phyloP scores from a whole-genome alignment of 1,284 basidiomycete species.

The Papiliotrema flavescens region DNA sequence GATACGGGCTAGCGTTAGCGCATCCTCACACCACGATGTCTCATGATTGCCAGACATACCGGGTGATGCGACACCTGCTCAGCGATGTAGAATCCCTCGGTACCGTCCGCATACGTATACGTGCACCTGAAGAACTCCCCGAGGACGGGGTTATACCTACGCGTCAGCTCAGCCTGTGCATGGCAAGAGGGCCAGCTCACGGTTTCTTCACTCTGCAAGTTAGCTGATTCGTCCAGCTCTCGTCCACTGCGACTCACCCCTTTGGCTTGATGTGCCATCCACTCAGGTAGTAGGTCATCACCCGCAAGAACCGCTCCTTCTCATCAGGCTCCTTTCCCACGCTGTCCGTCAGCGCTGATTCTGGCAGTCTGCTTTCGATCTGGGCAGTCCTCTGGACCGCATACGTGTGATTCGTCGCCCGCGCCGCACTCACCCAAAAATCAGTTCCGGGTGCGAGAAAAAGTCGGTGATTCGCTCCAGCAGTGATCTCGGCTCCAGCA shows the following conservation, averaged over 20 bases:
- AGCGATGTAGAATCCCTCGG: slow-evolving; percentile 92
- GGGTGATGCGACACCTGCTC: slow-evolving; percentile 69
- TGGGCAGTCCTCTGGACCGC: background rate
- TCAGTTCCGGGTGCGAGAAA: slow-evolving; percentile 96
- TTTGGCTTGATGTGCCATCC: slow-evolving; percentile 99
- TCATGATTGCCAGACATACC: slow-evolving; percentile 21
- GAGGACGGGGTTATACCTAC: slow-evolving; percentile 90
- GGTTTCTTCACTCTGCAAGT: slow-evolving; percentile 82
- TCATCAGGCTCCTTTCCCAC: slow-evolving; percentile 57
- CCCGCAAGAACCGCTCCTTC: slow-evolving; percentile 86
- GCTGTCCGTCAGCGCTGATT: slow-evolving; percentile 11
- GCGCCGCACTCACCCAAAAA: slow-evolving; percentile 57
- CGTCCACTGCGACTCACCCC: slow-evolving; percentile 52
- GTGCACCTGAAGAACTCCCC: slow-evolving; percentile 97
- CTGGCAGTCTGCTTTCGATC: background rate
- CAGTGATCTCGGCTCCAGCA: slow-evolving; percentile 83
- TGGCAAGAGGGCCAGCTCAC: slow-evolving; percentile 52
- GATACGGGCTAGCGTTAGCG: slow-evolving; percentile 64
- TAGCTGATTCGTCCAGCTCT: background rate
- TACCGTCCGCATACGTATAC: slow-evolving; percentile 88
- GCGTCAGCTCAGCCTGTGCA: background rate
- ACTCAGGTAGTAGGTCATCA: slow-evolving; percentile 93
- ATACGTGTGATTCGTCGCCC: too few species aligned
- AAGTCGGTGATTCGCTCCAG: slow-evolving; percentile 97
- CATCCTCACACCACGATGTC: background rate